phyloP scores from a whole-genome alignment of 2,329 filamentous ascomycete species.

The Pseudocercospora cruenta region DNA sequence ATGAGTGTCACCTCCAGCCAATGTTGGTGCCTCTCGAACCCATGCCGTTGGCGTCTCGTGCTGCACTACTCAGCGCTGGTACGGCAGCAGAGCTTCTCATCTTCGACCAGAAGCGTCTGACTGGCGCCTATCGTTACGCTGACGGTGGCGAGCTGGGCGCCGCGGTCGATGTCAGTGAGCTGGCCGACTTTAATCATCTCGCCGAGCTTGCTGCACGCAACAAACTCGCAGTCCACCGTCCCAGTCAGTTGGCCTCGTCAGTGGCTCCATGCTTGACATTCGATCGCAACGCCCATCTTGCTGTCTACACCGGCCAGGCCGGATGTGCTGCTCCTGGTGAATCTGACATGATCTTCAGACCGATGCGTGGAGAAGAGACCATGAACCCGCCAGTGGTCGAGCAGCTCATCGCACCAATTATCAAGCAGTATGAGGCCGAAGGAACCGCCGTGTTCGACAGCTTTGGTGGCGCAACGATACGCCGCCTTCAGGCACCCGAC shows the following conservation, averaged over 20 bases:
- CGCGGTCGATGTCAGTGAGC: conserved; percentile 29
- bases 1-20: conserved; percentile 20
- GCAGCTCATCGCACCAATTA: conserved; percentile 41
- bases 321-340: conserved; percentile 38
- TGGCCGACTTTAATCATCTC: conserved; percentile 35
- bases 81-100: conserved; percentile 25
- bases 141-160: conserved; percentile 25
- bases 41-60: conserved; percentile 1
- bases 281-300: conserved; percentile 39
- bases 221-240: conserved; percentile 37
- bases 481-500: conserved; percentile 37
- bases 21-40: conserved; percentile 16
- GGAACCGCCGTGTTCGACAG: conserved; percentile 43
- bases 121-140: conserved; percentile 23
- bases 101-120: conserved; percentile 30
- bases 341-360: conserved; percentile 42
- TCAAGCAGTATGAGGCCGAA: conserved; percentile 37
- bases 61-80: conserved; percentile 33
- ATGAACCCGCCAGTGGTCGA: conserved; percentile 43
- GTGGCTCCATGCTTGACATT: conserved; percentile 41
- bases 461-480: conserved; percentile 35
- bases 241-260: conserved; percentile 34
- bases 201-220: conserved; percentile 39
- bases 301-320: conserved; percentile 43
- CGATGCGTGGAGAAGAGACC: conserved; percentile 36